Percentiles rank a stretch among this genome's conserved stretches.
Conservation (phyloP, 352 stramenopile genomes). For the Phytophthora europaea region DNA sequence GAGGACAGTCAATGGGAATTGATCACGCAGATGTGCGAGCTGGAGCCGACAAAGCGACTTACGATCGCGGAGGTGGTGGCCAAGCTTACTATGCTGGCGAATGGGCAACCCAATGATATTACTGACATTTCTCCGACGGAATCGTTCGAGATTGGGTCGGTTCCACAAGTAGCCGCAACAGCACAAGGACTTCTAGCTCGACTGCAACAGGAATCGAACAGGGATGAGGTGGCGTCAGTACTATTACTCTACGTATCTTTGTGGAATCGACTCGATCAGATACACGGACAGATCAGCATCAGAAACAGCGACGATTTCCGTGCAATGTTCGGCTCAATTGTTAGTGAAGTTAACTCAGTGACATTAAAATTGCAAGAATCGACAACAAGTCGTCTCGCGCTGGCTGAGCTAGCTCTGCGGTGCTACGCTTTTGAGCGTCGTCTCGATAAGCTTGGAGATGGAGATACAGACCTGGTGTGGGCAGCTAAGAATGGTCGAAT, state of each 20-base stretch:
- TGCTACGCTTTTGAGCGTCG: neutral
- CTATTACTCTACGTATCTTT: neutral
- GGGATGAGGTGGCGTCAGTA: neutral
- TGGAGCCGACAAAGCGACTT: neutral
- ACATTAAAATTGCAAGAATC: neutral
- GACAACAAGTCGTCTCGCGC: neutral
- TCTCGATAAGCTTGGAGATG: neutral
- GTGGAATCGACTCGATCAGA: neutral
- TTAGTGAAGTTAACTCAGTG: neutral
- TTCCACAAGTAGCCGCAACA: neutral
- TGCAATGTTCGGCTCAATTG: neutral
- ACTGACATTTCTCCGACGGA: neutral
- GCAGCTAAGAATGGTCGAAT: neutral
- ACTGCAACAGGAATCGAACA: neutral
- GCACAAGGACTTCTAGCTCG: neutral
- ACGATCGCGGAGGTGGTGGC: neutral
- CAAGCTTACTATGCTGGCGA: neutral
- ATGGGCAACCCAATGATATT: neutral
- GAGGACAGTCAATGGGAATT: neutral
- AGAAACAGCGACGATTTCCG: neutral
- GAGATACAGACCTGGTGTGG: neutral
- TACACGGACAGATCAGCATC: neutral
- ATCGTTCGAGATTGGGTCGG: neutral
- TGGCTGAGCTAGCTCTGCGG: neutral
- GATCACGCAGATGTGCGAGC: neutral